Evolutionary conservation across 768 basidiomycete species (phyloP).

Genomic region (Boletellus ananas): DNA sequence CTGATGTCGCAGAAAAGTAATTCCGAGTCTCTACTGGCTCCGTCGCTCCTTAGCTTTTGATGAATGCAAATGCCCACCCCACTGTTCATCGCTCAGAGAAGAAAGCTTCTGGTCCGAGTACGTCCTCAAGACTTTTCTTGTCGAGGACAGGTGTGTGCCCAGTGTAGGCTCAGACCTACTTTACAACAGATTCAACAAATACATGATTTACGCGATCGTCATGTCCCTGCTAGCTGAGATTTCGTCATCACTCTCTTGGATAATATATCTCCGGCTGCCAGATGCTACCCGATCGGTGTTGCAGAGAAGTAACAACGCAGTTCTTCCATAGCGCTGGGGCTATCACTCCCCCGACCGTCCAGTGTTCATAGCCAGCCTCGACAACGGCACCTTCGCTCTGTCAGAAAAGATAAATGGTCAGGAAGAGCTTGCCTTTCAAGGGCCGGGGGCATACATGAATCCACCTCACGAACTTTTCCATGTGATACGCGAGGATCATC

Average conservation of each 20-base stretch:
- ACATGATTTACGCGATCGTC: slow-evolving; percentile 5
- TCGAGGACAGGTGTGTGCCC: slow-evolving; percentile 3
- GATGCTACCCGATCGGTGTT: slow-evolving; percentile 37
- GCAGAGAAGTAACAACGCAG: slow-evolving; percentile 37
- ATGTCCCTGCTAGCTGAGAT: neutral
- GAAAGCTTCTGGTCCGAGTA: neutral
- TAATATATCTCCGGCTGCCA: slow-evolving; percentile 45
- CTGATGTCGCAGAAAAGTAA: neutral
- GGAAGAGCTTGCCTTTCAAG: neutral
- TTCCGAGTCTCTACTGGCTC: neutral
- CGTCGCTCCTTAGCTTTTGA: neutral
- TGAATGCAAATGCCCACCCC: no score
- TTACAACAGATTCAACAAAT: slow-evolving; percentile 6
- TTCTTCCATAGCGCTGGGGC: slow-evolving; percentile 27
- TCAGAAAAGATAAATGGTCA: neutral
- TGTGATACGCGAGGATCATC: slow-evolving; percentile 25
- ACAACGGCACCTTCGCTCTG: slow-evolving; percentile 27
- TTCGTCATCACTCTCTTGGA: slow-evolving; percentile 9
- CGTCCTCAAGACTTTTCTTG: slow-evolving; percentile 2
- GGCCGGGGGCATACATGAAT: slow-evolving; percentile 29
- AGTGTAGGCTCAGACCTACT: slow-evolving; percentile 9
- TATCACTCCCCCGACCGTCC: slow-evolving; percentile 29
- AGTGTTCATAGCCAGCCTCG: slow-evolving; percentile 37
- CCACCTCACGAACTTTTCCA: slow-evolving; percentile 30
- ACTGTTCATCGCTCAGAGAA: no score